Base-by-base conservation (phyloP, 768 basidiomycete species). In the Tylopilus subfusipes region DNA sequence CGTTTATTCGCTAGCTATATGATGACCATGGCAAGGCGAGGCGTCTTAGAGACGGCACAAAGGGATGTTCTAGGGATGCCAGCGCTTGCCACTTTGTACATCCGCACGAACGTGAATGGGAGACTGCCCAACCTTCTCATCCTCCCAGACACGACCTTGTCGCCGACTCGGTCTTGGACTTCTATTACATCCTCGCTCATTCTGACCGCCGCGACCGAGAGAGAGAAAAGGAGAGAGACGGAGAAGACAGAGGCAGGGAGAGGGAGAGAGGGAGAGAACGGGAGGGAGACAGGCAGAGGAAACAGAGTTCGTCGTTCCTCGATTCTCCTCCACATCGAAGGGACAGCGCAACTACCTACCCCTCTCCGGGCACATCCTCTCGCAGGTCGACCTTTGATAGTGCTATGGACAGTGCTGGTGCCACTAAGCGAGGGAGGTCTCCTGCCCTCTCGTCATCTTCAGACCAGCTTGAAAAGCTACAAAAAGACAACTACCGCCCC, bases 61-160 rank as follows among this genome's bases (percentile, higher is more conserved):
- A 12, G 45, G 69, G 69, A 2, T 71, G 69, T 40, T 13, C 0
- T 11, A 61, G 61, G 30, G 57, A 58, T 40, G 63, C 56, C 40
- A 58, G 48, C 38, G 54, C 21, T n/a, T 71, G 69, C 47, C 45
- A n/a, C 38, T 71, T 70, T 29, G 72, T 47, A 14, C 70, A 71
- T 25, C 74, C 74, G 7, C 59, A 60, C 50, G 67, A 73, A 27
- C 66, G 68, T 2, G 57, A 57, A 16, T 75, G 75, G 75, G 42
- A 50, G 48, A 34, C 46, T n/a, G 74, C 75, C 1, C 46, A 48
- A 4, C 25, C 54, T 45, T 71, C 70, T 43, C 10, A 27, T 25
- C 70, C 70, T 33, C 72, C 70, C 12, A 63, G 18, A 42, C 27
- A 3, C 19, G 59, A 62, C 1, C 0, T 22, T 4, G 60, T 72